Base-by-base conservation (phyloP, 1,284 basidiomycete species). In the Tremellales sp. region DNA sequence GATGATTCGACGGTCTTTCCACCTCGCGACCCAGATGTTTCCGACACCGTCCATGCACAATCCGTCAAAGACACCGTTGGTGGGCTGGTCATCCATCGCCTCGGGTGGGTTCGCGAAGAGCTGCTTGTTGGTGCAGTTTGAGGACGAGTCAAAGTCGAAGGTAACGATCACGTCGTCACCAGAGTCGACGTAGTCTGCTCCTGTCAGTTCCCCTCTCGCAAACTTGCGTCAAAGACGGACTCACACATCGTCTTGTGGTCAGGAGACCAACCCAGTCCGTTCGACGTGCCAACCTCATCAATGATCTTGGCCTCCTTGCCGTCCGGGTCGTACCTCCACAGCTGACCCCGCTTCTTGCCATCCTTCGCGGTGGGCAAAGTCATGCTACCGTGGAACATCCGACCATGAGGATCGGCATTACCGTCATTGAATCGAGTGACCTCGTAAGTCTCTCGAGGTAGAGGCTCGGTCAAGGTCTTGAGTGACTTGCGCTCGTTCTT, bases 371-470 rank as follows among this genome's bases (percentile, higher is more conserved):
- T 56, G 6, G 54, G 51, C 12, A 54, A 40, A 0, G 57, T 59
- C 65, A 68, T 70, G 39, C 57, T 61, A 2, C 70, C 70, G 23
- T 56, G 58, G 17, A 60, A 65, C n/a, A 73, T 61, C 24, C 69
- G 52, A 1, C 74, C 73, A 2, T 52, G 31, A 1, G 66, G 61
- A 55, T 74, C 73, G 27, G 62, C 61, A 5, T 64, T 66, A 15
- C 72, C 73, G 57, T 75, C 74, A 45, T 74, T 75, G 60, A 75
- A 72, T 13, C 72, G 53, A 19, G 61, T 60, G 10, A 49, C 47
- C 23, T 55, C 43, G 8, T 54, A 40, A 15, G 60, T 54, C 17
- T 54, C 53, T 21, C 51, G 31, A 24, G 54, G 21, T 15, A 68
- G 44, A 1, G 66, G 65, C 23, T 48, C 43, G 2, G 58, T 46